Percentiles rank a stretch among this genome's conserved stretches.
These are phyloP conservation scores for Apiospora hydei DNA, from an alignment of 2,329 filamentous ascomycete genomes.

Conservation along the genomic window DNA sequence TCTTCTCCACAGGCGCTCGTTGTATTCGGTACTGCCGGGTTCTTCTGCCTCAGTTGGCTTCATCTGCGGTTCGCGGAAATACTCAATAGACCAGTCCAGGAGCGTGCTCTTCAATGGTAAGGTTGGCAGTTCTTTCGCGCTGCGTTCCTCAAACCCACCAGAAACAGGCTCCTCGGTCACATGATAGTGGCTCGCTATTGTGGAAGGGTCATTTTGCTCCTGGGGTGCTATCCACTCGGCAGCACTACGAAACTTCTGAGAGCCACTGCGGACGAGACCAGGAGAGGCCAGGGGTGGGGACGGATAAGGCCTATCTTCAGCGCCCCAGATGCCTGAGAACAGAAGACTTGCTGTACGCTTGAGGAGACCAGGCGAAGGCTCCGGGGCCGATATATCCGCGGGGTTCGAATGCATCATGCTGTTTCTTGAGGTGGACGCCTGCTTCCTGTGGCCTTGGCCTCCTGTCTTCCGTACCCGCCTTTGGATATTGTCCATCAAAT, in stretches of 20 bases:
- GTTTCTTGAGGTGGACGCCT: constrained; percentile 52
- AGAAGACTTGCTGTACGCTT: constrained; percentile 70
- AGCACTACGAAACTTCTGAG: constrained; percentile 50
- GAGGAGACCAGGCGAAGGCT: constrained; percentile 64
- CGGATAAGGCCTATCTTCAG: constrained; percentile 52
- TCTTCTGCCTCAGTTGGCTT: constrained; percentile 95
- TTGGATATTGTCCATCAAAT: constrained; percentile 76
- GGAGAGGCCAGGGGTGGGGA: constrained; percentile 40
- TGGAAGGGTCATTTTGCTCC: constrained; percentile 75
- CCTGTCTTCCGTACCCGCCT: constrained; percentile 56
- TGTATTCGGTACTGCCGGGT: constrained; percentile 95
- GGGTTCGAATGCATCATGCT: constrained; percentile 48
- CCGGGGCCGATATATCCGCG: constrained; percentile 48
- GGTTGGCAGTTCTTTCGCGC: constrained; percentile 62
- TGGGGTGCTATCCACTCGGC: constrained; percentile 63
- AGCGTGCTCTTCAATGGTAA: constrained; percentile 86
- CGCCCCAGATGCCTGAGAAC: constrained; percentile 60
- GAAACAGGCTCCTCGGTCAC: constrained; percentile 81
- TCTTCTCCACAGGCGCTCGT: constrained; percentile 90
- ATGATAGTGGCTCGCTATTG: constrained; percentile 74
- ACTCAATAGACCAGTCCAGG: constrained; percentile 95
- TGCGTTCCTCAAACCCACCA: constrained; percentile 72
- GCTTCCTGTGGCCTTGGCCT: constrained; percentile 51
- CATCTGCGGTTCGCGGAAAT: constrained; percentile 99
- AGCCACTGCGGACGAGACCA: constrained; percentile 45